phyloP scores from a whole-genome alignment of 1,284 basidiomycete species.

The Tremellales sp. region DNA sequence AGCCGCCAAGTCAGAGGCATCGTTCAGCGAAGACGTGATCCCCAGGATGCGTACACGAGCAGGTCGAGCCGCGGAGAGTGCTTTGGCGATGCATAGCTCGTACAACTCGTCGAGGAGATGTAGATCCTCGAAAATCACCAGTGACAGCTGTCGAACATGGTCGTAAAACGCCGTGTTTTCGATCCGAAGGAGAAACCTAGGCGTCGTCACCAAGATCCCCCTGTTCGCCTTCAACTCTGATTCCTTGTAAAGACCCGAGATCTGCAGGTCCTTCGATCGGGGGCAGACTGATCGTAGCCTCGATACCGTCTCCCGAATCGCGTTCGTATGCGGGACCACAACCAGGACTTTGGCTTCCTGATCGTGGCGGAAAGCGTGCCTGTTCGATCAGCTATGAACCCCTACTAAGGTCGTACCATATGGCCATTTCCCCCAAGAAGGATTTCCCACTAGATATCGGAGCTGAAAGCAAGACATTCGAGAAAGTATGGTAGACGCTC shows the following conservation, averaged over 20 bases:
- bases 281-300: slow-evolving; percentile 38
- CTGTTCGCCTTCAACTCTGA: slow-evolving; percentile 14
- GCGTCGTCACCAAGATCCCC: slow-evolving; percentile 44
- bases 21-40: slow-evolving; percentile 71
- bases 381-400: slow-evolving; percentile 10
- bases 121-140: slow-evolving; percentile 80
- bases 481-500: slow-evolving; percentile 66
- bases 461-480: slow-evolving; percentile 74
- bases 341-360: slow-evolving; percentile 36
- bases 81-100: slow-evolving; percentile 72
- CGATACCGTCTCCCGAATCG: slow-evolving; percentile 40
- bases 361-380: slow-evolving; percentile 44
- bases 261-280: slow-evolving; percentile 22
- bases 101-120: slow-evolving; percentile 79
- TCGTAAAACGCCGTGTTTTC: slow-evolving; percentile 9
- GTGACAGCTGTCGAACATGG: slow-evolving; percentile 52
- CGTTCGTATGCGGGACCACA: slow-evolving; percentile 40
- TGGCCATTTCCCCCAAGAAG: slow-evolving; percentile 63
- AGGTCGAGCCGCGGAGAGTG: slow-evolving; percentile 59
- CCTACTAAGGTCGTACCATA: slow-evolving; percentile 57
- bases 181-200: slow-evolving; percentile 38
- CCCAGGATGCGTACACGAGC: slow-evolving; percentile 71
- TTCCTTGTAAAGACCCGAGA: slow-evolving; percentile 24
- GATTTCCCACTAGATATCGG: slow-evolving; percentile 82
- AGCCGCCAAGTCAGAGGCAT: slow-evolving; percentile 70